Evolutionary conservation across 306 rosid genomes (phyloP).

Genomic region (Adenanthera pavonina): DNA sequence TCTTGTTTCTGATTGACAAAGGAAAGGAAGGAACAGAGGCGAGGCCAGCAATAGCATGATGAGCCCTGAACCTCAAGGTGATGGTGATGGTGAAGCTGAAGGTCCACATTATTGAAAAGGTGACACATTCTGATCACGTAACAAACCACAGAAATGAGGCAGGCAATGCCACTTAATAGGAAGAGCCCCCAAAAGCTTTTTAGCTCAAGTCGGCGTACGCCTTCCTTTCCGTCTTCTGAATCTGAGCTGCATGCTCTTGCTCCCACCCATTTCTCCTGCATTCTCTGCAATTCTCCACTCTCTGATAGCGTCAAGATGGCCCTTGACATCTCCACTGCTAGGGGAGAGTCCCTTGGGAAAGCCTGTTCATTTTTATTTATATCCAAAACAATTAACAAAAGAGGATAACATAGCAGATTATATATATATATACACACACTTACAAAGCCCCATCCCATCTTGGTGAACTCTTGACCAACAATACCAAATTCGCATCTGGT

Average conservation of each 20-base stretch:
- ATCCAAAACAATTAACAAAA: too few relatives aligned
- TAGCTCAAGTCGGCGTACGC: slow-evolving; percentile 62
- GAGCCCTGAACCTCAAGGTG: too few relatives aligned
- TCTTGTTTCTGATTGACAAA: slow-evolving; percentile 69
- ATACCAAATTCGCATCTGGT: slow-evolving; percentile 70
- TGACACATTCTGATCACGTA: slow-evolving; percentile 50
- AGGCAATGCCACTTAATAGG: slow-evolving; percentile 61
- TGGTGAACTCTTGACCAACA: slow-evolving; percentile 88
- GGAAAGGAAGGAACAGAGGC: slow-evolving; percentile 63
- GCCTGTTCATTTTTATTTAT: slow-evolving; percentile 47
- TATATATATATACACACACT: slow-evolving; percentile 34
- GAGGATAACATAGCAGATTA: too few relatives aligned
- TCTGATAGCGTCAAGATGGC: slow-evolving; percentile 71
- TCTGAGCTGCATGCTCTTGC: slow-evolving; percentile 61
- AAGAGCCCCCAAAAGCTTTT: slow-evolving; percentile 77
- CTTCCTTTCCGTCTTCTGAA: slow-evolving; percentile 59
- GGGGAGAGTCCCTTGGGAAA: slow-evolving; percentile 72
- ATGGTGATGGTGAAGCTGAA: too few relatives aligned
- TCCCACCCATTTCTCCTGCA: slow-evolving; percentile 80
- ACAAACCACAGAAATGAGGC: slow-evolving; percentile 62
- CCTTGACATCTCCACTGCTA: slow-evolving; percentile 79
- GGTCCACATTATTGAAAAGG: slow-evolving; percentile 42
- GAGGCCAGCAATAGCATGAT: background rate
- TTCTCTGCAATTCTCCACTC: slow-evolving; percentile 73
- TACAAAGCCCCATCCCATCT: slow-evolving; percentile 92